A percentile compares a stretch with the other conserved stretches of the same genome.
These are phyloP conservation scores for Neonectria coccinea DNA, from an alignment of 2,329 filamentous ascomycete species.

Conservation along the genomic window DNA sequence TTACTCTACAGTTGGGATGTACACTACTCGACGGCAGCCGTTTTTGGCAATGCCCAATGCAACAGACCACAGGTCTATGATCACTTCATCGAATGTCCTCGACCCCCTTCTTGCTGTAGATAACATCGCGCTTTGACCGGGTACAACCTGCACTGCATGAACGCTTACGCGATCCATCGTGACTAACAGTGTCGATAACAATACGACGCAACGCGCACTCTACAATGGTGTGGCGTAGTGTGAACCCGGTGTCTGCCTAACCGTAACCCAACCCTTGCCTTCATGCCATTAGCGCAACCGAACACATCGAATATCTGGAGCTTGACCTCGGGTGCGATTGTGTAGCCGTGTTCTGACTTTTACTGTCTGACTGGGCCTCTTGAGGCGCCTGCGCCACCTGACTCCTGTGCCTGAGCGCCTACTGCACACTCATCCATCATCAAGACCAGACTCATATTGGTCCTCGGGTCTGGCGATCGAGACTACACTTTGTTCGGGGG, in stretches of 20 bases:
- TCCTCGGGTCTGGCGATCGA: neutral
- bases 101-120: neutral
- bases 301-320: too few species aligned
- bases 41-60: constrained; percentile 39
- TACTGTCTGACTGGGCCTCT: neutral
- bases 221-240: too few species aligned
- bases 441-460: neutral
- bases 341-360: too few species aligned
- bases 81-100: constrained; percentile 6
- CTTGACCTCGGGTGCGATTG: too few species aligned
- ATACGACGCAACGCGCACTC: too few species aligned
- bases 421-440: neutral
- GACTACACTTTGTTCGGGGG: neutral
- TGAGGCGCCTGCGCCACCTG: neutral
- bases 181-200: neutral
- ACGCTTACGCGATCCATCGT: neutral
- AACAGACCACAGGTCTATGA: constrained; percentile 43
- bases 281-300: too few species aligned
- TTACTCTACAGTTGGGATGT: constrained; percentile 57
- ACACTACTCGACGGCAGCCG: constrained; percentile 53
- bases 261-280: too few species aligned
- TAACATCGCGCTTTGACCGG: neutral
- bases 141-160: neutral
- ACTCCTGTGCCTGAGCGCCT: neutral
- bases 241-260: too few species aligned